Base-by-base conservation (phyloP, 176 grass and related monocot species). In the Thalia dealbata region DNA sequence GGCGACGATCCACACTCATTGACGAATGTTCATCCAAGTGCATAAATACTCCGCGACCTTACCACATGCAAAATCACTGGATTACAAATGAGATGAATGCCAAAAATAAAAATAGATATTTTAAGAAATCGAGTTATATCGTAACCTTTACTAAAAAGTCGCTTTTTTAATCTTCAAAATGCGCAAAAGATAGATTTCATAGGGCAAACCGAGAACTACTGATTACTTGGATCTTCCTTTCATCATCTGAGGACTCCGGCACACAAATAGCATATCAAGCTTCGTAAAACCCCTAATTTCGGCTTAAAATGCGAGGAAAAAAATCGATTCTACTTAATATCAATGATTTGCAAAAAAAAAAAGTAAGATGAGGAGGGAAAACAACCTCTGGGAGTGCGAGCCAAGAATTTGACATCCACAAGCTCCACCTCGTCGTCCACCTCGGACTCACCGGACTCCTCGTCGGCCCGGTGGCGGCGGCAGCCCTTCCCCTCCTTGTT, bases 391-490 rank as follows among this genome's bases (percentile, higher is more conserved):
- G 7, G 10, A 27, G 58, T 43, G 48, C 24, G 51, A 66, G 75
- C 28, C 28, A 25, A 55, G 75, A 81, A 50, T 15, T 72, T 71
- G 27, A 69, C 81, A 41, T 28, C 72, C 1, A 43, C 66, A 52
- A 18, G 65, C 50, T 81, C 81, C 24, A 26, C 73, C 21, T 64
- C 41, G 41, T 48, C 2, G 35, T 79, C 81, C 14, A 74, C 73
- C 56, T 91, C 85, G 48, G 83, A 85, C 85, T 91, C 89, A 55
- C 85, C 85, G 78, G 85, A 82, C 0, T 76, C 75, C 16, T 72
- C 50, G 9, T 0, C 73, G n/a, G 4, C 67, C 16, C 52, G 50
- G 4, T n/a, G 55, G 22, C 28, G 55, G 22, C 68, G 10, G 3
- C 43, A 22, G 13, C 12, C 1, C 74, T 73, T 85, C n/a, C 14